Conservation (phyloP, 2,329 filamentous ascomycete species). For the Fusarium floridanum region DNA sequence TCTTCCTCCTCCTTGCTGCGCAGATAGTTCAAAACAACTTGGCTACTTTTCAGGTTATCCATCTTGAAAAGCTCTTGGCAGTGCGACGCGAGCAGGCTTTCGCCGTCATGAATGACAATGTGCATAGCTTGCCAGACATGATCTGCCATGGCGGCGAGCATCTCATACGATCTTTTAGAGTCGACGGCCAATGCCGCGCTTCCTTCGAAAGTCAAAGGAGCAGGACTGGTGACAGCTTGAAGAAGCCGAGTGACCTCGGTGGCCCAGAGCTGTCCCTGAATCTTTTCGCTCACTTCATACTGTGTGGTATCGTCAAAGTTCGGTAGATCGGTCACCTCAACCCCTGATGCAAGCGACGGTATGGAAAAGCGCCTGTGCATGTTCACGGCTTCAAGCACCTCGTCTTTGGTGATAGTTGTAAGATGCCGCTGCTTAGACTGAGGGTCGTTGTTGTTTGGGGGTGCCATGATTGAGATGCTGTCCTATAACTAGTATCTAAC, state of each 20-base stretch:
- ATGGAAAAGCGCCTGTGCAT: no score
- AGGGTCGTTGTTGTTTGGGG: no score
- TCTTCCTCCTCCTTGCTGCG: background rate
- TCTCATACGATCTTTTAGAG: background rate
- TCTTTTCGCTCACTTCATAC: no score
- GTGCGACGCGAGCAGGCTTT: background rate
- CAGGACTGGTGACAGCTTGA: accelerated
- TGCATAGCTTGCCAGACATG: background rate
- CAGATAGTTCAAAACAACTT: background rate
- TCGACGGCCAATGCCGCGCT: accelerated
- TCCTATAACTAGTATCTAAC: no score
- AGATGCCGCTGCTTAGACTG: no score
- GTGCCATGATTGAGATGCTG: no score
- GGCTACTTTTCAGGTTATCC: background rate
- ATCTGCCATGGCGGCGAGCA: background rate
- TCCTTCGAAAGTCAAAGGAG: background rate
- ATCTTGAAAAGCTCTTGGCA: accelerated
- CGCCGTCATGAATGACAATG: background rate
- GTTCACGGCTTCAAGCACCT: no score
- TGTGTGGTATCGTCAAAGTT: no score
- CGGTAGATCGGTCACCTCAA: no score
- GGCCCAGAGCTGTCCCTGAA: no score
- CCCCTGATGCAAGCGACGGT: no score
- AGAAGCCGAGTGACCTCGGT: background rate
- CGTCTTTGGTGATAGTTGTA: no score